Evolutionary conservation across 306 rosid genomes (phyloP).

Genomic region (Dalbergia cultrata): DNA sequence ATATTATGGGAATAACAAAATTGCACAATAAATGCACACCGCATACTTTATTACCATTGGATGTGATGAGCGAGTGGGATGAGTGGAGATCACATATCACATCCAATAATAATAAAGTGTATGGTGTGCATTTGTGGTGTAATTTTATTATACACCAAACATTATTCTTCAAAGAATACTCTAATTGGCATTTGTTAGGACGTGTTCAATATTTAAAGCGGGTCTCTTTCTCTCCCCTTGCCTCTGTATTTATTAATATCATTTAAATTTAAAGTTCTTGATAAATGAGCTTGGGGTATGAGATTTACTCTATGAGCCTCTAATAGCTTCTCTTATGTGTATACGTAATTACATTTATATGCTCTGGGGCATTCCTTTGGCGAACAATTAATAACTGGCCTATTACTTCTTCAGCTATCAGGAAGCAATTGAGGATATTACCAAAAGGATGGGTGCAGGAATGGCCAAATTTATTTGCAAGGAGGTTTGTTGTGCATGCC

Average conservation of each 20-base stretch:
- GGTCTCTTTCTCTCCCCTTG: constrained; percentile 7
- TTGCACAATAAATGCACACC: too few species aligned
- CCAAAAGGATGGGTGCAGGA: constrained; percentile 96
- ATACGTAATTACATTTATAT: constrained; percentile 13
- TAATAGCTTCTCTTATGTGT: constrained; percentile 32
- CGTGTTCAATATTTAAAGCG: constrained; percentile 1
- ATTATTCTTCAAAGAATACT: constrained; percentile 10
- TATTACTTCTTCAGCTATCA: constrained; percentile 78
- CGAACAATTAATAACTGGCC: constrained; percentile 33
- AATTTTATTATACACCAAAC: too few species aligned
- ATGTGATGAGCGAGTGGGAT: too few species aligned
- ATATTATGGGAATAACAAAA: too few species aligned
- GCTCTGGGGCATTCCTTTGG: constrained; percentile 28
- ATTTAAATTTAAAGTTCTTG: neutral
- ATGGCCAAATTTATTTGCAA: constrained; percentile 98
- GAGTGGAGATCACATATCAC: too few species aligned
- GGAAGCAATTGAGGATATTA: constrained; percentile 93
- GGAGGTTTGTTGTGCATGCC: constrained; percentile 72
- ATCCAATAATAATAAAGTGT: too few species aligned
- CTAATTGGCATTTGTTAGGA: constrained; percentile 7
- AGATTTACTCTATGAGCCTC: constrained; percentile 37
- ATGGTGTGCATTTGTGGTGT: too few species aligned
- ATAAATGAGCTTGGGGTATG: constrained; percentile 24
- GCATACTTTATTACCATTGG: too few species aligned
- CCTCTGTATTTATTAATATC: constrained; percentile 10